Evolutionary conservation across 1,139 yeast genomes (phyloP).

Genomic region (Kurtzmaniella quercitrusa): DNA sequence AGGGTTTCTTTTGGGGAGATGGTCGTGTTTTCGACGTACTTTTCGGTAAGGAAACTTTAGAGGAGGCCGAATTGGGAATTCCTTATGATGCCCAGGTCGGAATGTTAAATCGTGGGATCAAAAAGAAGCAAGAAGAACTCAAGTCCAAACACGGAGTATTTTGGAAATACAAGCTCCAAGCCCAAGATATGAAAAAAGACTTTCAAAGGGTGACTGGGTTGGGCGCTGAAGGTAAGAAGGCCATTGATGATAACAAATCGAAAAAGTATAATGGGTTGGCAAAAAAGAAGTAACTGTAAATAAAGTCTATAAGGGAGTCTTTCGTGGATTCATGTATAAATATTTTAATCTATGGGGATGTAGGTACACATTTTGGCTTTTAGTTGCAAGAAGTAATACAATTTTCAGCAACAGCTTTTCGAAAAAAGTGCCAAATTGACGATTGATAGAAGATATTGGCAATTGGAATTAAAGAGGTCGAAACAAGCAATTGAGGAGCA

Average conservation of each 20-base stretch:
- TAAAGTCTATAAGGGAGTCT: neutral
- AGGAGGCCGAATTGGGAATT: conserved; percentile 72
- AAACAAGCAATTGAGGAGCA: no score
- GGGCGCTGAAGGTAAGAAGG: conserved; percentile 5
- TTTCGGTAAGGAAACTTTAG: conserved; percentile 73
- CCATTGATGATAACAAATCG: conserved; percentile 7
- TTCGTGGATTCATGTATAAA: no score
- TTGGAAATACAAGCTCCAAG: conserved; percentile 38
- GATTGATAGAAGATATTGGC: no score
- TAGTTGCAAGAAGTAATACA: no score
- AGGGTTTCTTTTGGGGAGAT: conserved; percentile 88
- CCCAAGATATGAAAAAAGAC: conserved; percentile 32
- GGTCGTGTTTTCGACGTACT: conserved; percentile 79
- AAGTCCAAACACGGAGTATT: conserved; percentile 37
- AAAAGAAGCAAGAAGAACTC: conserved; percentile 36
- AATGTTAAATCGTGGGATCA: conserved; percentile 35
- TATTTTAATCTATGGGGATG: no score
- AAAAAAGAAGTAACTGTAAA: conserved; percentile 6
- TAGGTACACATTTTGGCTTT: no score
- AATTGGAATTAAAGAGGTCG: no score
- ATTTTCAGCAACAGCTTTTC: no score
- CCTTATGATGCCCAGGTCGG: conserved; percentile 59
- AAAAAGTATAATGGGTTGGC: conserved; percentile 4
- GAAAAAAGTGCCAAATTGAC: no score
- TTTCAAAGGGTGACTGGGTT: conserved; percentile 19